These are phyloP conservation scores for Pachysandra terminalis DNA, from an alignment of 164 flowering plant genomes.

Conservation along the genomic window DNA sequence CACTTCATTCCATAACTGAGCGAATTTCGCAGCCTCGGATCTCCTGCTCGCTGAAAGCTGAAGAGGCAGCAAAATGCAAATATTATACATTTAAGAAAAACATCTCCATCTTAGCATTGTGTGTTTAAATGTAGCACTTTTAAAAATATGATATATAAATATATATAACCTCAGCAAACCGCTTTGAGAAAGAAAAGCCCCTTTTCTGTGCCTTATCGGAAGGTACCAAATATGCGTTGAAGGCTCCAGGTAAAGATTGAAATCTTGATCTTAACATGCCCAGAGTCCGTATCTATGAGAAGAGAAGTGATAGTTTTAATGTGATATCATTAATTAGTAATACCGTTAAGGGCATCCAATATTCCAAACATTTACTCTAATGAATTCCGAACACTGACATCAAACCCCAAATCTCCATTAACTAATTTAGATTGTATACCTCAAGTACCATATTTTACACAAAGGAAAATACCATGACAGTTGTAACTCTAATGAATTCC, in stretches of 20 bases:
- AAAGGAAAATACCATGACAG: no score
- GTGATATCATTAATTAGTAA: neutral
- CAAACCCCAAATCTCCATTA: no score
- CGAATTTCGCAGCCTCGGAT: conserved; percentile 96
- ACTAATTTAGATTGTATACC: no score
- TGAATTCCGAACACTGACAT: no score
- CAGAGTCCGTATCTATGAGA: conserved; percentile 77
- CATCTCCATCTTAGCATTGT: neutral
- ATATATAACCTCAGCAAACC: conserved; percentile 66
- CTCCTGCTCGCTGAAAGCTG: conserved; percentile 77
- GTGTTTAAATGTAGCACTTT: neutral
- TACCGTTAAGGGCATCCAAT: no score
- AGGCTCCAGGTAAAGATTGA: conserved; percentile 96
- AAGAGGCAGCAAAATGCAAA: conserved; percentile 7
- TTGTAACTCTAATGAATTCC: no score
- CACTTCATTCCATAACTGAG: conserved; percentile 97
- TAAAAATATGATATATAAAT: no score
- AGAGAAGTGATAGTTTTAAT: neutral
- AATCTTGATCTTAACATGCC: conserved; percentile 93
- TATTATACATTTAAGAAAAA: conserved; percentile 2
- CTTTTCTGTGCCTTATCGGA: conserved; percentile 53
- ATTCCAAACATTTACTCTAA: no score
- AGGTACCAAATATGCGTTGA: conserved; percentile 82
- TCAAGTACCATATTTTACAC: no score
- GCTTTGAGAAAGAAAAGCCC: conserved; percentile 75